These are phyloP conservation scores for Stephania yunnanensis DNA, from an alignment of 164 flowering plant genomes.

Conservation along the genomic window DNA sequence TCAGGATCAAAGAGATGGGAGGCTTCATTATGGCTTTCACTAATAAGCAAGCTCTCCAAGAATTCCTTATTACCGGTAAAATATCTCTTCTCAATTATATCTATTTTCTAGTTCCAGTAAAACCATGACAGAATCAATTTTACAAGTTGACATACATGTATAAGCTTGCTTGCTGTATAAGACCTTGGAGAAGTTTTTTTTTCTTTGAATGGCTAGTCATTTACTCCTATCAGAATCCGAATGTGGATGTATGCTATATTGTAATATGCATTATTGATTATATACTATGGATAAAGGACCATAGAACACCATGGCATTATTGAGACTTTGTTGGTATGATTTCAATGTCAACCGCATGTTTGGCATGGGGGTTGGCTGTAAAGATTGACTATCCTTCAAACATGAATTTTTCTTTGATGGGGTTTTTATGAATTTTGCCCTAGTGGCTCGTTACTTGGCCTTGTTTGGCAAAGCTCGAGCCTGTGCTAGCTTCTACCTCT, in stretches of 20 bases:
- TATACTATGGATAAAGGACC: too few relatives aligned
- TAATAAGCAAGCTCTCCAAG: slow-evolving; percentile 77
- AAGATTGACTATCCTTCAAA: too few relatives aligned
- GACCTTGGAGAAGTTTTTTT: too few relatives aligned
- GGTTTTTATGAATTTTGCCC: neutral
- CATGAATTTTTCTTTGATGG: neutral
- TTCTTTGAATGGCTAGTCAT: too few relatives aligned
- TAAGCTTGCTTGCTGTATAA: neutral
- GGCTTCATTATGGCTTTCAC: slow-evolving; percentile 68
- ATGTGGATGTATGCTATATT: neutral
- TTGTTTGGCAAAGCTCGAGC: too few relatives aligned
- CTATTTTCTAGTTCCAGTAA: neutral
- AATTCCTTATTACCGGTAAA: slow-evolving; percentile 76
- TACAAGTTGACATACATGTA: neutral
- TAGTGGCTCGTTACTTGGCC: neutral
- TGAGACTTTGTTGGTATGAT: too few relatives aligned
- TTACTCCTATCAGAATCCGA: too few relatives aligned
- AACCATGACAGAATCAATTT: neutral
- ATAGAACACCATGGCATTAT: neutral
- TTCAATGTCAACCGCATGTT: too few relatives aligned
- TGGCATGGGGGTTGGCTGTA: too few relatives aligned
- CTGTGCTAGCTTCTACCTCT: too few relatives aligned
- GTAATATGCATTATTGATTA: neutral
- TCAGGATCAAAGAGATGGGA: slow-evolving; percentile 71
- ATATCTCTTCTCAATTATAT: neutral